Conservation (phyloP, 208 protist species). For the Crithidia acanthocephali region DNA sequence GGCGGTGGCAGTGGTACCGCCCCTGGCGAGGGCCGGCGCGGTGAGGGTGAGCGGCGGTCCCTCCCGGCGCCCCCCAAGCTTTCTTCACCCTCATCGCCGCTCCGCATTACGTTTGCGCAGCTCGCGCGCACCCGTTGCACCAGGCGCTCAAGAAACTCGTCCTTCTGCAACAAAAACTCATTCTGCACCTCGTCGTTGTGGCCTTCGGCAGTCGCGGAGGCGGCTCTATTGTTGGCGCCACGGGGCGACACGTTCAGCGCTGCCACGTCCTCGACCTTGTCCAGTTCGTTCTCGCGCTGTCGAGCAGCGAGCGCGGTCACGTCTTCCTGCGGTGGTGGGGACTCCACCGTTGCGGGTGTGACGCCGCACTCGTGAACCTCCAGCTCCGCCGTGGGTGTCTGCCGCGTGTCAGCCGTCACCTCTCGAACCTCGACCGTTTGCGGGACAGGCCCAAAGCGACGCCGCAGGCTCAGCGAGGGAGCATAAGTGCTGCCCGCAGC, state of each 20-base stretch:
- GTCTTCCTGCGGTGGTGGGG: conserved; percentile 1
- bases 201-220: background rate
- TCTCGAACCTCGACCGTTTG: background rate
- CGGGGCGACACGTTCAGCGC: background rate
- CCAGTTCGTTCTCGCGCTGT: background rate
- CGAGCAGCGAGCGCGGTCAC: background rate
- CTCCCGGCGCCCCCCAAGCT: background rate
- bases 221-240: background rate
- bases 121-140: conserved; percentile 31
- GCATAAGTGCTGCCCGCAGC: conserved; percentile 12
- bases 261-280: conserved; percentile 15
- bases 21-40: conserved; percentile 6
- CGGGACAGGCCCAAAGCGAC: conserved; percentile 6
- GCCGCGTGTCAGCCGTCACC: background rate
- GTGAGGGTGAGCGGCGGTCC: background rate
- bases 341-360: background rate
- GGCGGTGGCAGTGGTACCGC: no score
- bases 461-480: conserved; percentile 17
- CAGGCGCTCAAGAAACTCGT: conserved; percentile 31
- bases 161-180: conserved; percentile 34
- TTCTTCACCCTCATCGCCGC: background rate
- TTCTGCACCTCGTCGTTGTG: background rate
- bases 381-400: conserved; percentile 2
- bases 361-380: conserved; percentile 29
- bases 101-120: conserved; percentile 5